Base-by-base conservation (phyloP, 2,329 filamentous ascomycete genomes). In the Dactylellina haptotyla region DNA sequence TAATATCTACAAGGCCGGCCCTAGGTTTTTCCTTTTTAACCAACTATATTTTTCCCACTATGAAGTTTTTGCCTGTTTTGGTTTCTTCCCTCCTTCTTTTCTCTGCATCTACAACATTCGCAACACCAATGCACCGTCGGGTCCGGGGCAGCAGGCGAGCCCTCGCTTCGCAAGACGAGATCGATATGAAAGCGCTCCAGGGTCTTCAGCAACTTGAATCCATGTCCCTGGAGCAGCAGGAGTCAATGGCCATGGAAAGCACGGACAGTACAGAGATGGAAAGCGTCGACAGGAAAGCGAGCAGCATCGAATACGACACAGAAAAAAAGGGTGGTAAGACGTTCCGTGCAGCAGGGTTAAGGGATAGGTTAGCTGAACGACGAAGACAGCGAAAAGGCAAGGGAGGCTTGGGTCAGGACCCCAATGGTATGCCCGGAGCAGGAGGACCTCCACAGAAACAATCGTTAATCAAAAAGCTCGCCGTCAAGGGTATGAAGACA, bases 381-480 rank as follows among this genome's bases (percentile, higher is more conserved):
- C 18, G 41, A 46, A 46, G 18, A 23, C 41, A 46, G 41, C n/a
- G 41, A n/a, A 34, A 39, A 16, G 10, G 3, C 6, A 30, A 18
- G 30, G 30, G 14, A 26, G 46, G 46, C 20, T 20, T 20, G 10
- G n/a, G n/a, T 3, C 16, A 10, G 12, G 39, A 6, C 8, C 12
- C 12, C 10, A 18, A 14, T 39, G 30, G 30, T 23, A 16, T 23
- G 23, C 10, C 18, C 30, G 30, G 14, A 5, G n/a, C 50, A 1
- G 39, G n/a, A 8, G 41, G 41, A 4, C n/a, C 26, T 4, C 50
- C n/a, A 0, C 37, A 37, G 20, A 32, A 37, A 18, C 39, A 16
- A 9, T 54, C 50, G 1, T 16, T 71, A 20, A 51, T 71, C 50
- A 71, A 71, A 23, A 18, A 30, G 4, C 26, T 71, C 16, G 66